Conservation (phyloP, 805 yeast species). For the Saccharomycopsis javanensis region DNA sequence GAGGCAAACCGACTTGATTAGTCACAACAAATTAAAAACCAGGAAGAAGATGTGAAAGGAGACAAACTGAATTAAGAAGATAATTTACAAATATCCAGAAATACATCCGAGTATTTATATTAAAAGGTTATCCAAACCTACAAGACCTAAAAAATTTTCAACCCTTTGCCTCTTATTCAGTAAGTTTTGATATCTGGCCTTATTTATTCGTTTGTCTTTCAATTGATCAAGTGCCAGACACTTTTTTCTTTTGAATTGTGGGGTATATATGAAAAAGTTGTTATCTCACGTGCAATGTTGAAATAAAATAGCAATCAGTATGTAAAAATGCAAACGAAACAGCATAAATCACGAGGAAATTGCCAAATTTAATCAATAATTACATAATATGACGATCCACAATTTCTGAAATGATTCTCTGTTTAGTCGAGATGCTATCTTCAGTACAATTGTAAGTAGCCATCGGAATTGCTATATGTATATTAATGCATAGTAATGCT, state of each 20-base stretch:
- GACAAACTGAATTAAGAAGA: too few species aligned
- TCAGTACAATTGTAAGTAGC: not conserved
- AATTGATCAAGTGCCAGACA: too few species aligned
- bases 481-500: not conserved
- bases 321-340: not conserved
- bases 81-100: not conserved
- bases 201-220: not conserved
- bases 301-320: not conserved
- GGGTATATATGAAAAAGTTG: not conserved
- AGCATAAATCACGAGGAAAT: not conserved
- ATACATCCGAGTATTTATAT: not conserved
- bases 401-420: not conserved
- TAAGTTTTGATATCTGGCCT: not conserved
- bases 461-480: not conserved
- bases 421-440: not conserved
- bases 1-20: too few species aligned
- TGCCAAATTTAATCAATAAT: not conserved
- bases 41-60: not conserved
- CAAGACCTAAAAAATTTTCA: not conserved
- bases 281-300: not conserved
- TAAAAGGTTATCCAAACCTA: not conserved
- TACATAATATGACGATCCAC: not conserved
- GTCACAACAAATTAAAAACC: too few species aligned
- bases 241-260: not conserved
- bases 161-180: not conserved